These are phyloP conservation scores for Fusarium mangiferae DNA, from an alignment of 2,329 filamentous ascomycete genomes.

Conservation along the genomic window DNA sequence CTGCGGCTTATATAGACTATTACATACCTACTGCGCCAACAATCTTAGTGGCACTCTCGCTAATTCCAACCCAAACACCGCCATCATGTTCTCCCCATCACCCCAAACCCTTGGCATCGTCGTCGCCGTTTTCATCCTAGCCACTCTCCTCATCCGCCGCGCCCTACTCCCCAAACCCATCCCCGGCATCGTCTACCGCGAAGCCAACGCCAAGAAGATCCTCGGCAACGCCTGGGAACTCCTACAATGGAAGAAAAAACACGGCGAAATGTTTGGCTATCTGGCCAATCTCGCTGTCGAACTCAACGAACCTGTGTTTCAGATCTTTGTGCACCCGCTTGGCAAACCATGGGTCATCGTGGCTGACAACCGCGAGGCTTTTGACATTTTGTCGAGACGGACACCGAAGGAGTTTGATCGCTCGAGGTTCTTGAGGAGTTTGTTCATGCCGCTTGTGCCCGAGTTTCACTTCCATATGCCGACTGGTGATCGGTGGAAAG, in stretches of 20 bases:
- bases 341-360: neutral
- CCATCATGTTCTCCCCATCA: neutral
- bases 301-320: neutral
- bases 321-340: constrained; percentile 1
- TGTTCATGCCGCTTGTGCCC: neutral
- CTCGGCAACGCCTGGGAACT: neutral
- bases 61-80: neutral
- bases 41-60: neutral
- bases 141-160: neutral
- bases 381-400: neutral
- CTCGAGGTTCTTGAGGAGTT: neutral
- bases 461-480: constrained; percentile 5
- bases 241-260: neutral
- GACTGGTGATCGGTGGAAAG: neutral
- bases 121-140: neutral
- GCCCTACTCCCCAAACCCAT: neutral
- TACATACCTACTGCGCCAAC: neutral
- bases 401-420: neutral
- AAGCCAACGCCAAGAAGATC: neutral
- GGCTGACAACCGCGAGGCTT: neutral
- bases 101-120: neutral
- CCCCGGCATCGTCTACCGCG: neutral
- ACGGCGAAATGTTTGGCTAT: constrained; percentile 2
- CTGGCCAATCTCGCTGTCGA: neutral
- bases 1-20: neutral